phyloP scores from a whole-genome alignment of 2,329 filamentous ascomycete species.

The Seiridium cupressi region DNA sequence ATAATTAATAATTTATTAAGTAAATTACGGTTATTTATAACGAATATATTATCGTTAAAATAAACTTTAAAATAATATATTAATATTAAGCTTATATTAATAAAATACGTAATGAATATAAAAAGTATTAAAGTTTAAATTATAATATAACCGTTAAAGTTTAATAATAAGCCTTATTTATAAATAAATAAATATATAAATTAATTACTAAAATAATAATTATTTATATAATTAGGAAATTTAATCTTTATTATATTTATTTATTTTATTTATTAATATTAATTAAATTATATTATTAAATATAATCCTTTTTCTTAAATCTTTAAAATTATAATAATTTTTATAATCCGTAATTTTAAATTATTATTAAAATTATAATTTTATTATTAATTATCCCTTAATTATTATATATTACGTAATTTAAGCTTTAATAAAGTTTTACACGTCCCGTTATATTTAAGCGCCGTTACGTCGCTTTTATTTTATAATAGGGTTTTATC shows the following conservation, averaged over 20 bases:
- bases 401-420: no score
- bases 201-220: slow-evolving; percentile 1
- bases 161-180: not conserved
- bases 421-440: no score
- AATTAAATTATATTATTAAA: not conserved
- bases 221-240: not conserved
- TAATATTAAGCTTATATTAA: not conserved
- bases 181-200: not conserved
- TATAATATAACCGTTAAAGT: not conserved
- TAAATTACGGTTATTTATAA: no score
- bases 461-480: no score
- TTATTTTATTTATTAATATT: slow-evolving; percentile 5
- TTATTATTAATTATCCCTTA: no score
- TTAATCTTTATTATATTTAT: not conserved
- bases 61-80: no score
- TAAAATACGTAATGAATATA: not conserved
- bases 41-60: no score
- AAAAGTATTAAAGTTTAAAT: not conserved
- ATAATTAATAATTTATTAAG: no score
- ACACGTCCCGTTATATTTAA: no score
- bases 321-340: not conserved
- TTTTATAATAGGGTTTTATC: no score
- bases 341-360: no score
- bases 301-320: not conserved
- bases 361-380: no score